Evolutionary conservation across 2,329 filamentous ascomycete genomes (phyloP), one percentile per base, ranked within the genome.

Genomic region (Alternaria brassicicola): DNA sequence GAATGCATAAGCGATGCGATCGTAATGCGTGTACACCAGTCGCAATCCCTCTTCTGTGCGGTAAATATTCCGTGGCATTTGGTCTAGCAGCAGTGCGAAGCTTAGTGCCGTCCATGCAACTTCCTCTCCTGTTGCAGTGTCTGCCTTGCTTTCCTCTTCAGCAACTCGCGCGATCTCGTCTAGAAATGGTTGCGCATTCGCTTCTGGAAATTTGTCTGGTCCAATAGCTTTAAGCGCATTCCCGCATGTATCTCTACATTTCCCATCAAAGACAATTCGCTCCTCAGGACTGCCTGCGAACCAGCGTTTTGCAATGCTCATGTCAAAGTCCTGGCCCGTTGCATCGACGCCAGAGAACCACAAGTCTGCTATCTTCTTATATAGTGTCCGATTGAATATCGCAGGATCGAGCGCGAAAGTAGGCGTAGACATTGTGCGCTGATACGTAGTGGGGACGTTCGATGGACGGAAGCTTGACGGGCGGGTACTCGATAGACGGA

Each of bases 21-120:
- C 87, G 62, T 86, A 88, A 63, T 84, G 79, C 1, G 57, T 75
- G 67, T 88, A 89, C 3, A 84, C 79, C 2, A 83, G 61, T 0
- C 78, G 71, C 23, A 84, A 73, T 0, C 78, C 75, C 0, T 68
- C 63, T 7, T 66, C 65, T 0, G 79, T 81, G 13, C 88, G 85
- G 74, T 84, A 87, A 62, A 85, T 80, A 68, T 89, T 89, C 2
- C 88, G 83, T 0, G 87, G 80, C 39, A 89, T 79, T 67, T 89
- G 87, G 61, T 89, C 88, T 2, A 89, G 80, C 2, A 89, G 78
- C 2, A 89, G 64, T 5, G 86, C 66, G 0, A 89, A 70, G 42
- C 80, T 79, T 2, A 89, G 75, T 12, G 79, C 70, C 4, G 74
- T 76, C 47, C 76, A 74, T 1, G 75, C 76, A 1, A 62, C 70